phyloP scores from a whole-genome alignment of 371 early-diverging fungal species.

The Ordospora colligata region DNA sequence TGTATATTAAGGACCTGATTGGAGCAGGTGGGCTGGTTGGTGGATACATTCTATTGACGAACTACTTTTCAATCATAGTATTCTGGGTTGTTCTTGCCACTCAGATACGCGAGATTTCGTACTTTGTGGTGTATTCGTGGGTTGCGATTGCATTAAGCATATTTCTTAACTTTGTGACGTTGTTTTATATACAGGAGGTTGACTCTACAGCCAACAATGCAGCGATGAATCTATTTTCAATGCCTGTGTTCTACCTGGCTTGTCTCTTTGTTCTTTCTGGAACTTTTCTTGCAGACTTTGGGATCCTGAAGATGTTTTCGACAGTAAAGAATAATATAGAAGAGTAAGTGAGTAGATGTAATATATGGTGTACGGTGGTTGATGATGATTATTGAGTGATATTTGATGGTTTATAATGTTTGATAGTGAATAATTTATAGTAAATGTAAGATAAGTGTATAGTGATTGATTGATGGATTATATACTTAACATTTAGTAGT shows the following conservation, averaged over 20 bases:
- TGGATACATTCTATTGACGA: conserved; percentile 38
- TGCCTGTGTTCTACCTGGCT: not conserved
- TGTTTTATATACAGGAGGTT: conserved; percentile 43
- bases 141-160: conserved; percentile 36
- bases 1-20: conserved; percentile 26
- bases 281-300: not conserved
- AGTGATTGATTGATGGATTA: too few species aligned
- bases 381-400: too few species aligned
- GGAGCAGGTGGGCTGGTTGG: conserved; percentile 21
- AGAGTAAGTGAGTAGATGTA: not conserved
- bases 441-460: too few species aligned
- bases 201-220: not conserved
- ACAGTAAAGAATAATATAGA: not conserved
- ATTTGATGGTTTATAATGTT: too few species aligned
- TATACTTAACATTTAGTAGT: too few species aligned
- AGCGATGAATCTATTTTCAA: not conserved
- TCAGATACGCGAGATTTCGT: conserved; percentile 45
- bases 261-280: not conserved
- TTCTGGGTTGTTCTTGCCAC: conserved; percentile 43
- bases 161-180: conserved; percentile 10
- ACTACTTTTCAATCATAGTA: conserved; percentile 40
- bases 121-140: conserved; percentile 22
- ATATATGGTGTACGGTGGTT: too few species aligned
- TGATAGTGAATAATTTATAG: too few species aligned
- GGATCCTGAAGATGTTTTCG: not conserved